A percentile compares a stretch with the other conserved stretches of the same genome.
These are phyloP conservation scores for Lepidium didymum DNA, from an alignment of 345 rosid species.

Conservation along the genomic window DNA sequence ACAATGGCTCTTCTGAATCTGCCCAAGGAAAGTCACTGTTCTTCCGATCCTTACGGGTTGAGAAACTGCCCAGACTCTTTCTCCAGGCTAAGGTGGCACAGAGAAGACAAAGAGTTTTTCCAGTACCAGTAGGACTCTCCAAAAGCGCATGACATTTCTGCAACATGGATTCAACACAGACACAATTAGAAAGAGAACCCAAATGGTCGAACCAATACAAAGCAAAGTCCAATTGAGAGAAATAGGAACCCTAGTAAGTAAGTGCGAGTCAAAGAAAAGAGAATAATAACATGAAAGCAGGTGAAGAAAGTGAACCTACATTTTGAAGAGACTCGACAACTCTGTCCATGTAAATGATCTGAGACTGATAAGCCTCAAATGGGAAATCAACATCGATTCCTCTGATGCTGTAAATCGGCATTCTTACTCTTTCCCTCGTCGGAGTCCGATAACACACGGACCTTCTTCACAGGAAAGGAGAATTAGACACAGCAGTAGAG, in stretches of 20 bases:
- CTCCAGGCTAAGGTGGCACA: slow-evolving; percentile 99
- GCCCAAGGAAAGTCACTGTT: slow-evolving; percentile 4
- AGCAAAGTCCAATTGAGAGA: background rate
- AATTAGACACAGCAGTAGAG: background rate
- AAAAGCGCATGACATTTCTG: slow-evolving; percentile 87
- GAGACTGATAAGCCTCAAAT: slow-evolving; percentile 83
- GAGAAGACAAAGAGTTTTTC: slow-evolving; percentile 89
- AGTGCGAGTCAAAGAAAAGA: background rate
- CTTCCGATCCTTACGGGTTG: slow-evolving; percentile 41
- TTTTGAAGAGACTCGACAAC: slow-evolving; percentile 81
- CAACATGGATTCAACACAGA: background rate
- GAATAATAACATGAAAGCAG: background rate
- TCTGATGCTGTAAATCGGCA: slow-evolving; percentile 77
- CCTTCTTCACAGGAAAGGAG: background rate
- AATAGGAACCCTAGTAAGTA: background rate
- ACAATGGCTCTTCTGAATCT: slow-evolving; percentile 9
- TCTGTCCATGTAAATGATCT: slow-evolving; percentile 89
- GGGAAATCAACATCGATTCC: slow-evolving; percentile 94
- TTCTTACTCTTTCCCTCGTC: slow-evolving; percentile 20
- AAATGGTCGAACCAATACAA: background rate
- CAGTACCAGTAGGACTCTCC: slow-evolving; percentile 99
- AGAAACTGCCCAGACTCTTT: slow-evolving; percentile 74
- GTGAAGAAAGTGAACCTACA: slow-evolving; percentile 31
- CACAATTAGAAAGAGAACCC: background rate
- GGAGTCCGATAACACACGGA: background rate